These are phyloP conservation scores for Cucumis melo DNA, from an alignment of 306 rosid species.

Conservation along the genomic window DNA sequence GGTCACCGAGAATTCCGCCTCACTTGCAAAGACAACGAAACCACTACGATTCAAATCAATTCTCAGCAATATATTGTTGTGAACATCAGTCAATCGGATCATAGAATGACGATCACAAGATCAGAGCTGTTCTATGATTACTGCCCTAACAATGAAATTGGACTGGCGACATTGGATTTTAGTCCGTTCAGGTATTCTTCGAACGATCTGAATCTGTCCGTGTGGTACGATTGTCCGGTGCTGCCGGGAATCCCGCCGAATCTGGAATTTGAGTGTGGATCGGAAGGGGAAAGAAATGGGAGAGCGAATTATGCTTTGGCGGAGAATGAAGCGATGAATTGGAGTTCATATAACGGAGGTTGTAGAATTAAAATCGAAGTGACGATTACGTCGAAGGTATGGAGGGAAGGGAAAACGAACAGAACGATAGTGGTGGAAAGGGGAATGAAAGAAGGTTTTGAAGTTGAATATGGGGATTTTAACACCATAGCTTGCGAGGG, in stretches of 20 bases:
- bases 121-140: neutral
- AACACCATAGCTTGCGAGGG: neutral
- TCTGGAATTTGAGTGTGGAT: neutral
- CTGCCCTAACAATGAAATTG: neutral
- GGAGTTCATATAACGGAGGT: neutral
- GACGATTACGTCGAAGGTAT: neutral
- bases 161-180: neutral
- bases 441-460: neutral
- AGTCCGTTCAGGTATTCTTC: neutral
- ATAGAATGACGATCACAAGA: constrained; percentile 12
- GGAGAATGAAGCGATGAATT: neutral
- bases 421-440: neutral
- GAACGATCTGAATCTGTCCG: neutral
- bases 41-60: neutral
- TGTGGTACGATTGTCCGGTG: neutral
- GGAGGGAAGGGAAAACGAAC: neutral
- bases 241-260: too few species aligned
- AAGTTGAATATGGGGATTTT: neutral
- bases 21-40: accelerated
- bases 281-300: neutral
- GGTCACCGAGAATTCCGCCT: constrained; percentile 1
- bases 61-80: neutral
- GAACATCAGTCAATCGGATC: accelerated
- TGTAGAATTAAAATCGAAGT: neutral
- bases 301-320: neutral